A percentile compares a stretch with the other conserved stretches of the same genome.
Conservation (phyloP, 2,329 filamentous ascomycete species). For the Colletotrichum agaves region DNA sequence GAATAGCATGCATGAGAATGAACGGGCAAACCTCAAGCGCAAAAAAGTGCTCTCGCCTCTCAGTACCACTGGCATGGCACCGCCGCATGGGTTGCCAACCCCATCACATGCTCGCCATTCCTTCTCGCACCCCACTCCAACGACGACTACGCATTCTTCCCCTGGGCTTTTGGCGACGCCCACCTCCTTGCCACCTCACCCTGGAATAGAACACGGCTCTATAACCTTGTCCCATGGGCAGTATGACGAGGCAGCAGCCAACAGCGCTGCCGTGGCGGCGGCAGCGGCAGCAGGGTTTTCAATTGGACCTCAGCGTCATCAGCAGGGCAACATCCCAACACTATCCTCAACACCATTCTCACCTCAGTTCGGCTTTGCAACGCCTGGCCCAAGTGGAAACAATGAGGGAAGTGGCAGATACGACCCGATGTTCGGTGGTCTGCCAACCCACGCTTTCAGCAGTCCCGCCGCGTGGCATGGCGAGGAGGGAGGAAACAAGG, state of each 20-base stretch:
- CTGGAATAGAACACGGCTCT: constrained; percentile 46
- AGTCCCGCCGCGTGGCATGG: constrained; percentile 63
- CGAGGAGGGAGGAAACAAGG: constrained; percentile 46
- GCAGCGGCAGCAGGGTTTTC: constrained; percentile 52
- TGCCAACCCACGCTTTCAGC: constrained; percentile 64
- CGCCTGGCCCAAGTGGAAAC: constrained; percentile 44
- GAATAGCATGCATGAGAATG: constrained; percentile 43
- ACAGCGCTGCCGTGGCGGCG: constrained; percentile 48
- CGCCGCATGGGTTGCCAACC: constrained; percentile 44
- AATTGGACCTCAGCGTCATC: constrained; percentile 42
- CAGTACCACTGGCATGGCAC: constrained; percentile 45
- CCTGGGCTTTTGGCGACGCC: constrained; percentile 53
- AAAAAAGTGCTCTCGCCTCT: constrained; percentile 55
- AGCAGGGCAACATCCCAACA: constrained; percentile 45
- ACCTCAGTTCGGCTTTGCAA: constrained; percentile 54
- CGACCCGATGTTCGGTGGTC: constrained; percentile 69
- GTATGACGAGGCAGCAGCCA: constrained; percentile 48
- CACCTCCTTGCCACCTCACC: constrained; percentile 49
- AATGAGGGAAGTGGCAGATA: constrained; percentile 53
- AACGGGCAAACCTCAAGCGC: constrained; percentile 58
- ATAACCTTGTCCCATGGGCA: constrained; percentile 48
- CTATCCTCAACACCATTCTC: constrained; percentile 52
- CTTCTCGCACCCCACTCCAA: constrained; percentile 45
- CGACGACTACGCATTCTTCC: constrained; percentile 51
- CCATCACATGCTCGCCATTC: constrained; percentile 51